Evolutionary conservation across 2,329 filamentous ascomycete genomes (phyloP).

Genomic region (Cordyceps javanica): DNA sequence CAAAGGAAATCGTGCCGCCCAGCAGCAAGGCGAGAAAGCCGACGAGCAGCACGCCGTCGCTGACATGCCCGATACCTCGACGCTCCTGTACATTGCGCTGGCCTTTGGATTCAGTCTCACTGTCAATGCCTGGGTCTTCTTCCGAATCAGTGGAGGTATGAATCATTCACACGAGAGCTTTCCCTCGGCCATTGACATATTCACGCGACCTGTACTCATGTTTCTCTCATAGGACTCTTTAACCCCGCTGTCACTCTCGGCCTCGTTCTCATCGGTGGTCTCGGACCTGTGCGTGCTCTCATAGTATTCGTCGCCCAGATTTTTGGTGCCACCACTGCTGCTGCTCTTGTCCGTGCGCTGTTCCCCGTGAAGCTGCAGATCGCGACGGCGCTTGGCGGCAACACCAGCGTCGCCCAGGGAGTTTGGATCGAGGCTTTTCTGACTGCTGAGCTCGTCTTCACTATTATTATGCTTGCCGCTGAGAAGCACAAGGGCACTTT

Average conservation of each 20-base stretch:
- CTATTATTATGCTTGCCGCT: conserved; percentile 46
- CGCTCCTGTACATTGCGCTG: conserved; percentile 36
- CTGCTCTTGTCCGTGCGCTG: conserved; percentile 16
- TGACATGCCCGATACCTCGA: conserved; percentile 37
- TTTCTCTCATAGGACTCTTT: conserved; percentile 21
- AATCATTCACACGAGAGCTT: not conserved
- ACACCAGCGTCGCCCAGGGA: conserved; percentile 37
- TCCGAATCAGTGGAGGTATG: conserved; percentile 33
- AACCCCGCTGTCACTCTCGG: conserved; percentile 41
- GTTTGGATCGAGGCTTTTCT: conserved; percentile 44
- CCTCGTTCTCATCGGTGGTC: conserved; percentile 43
- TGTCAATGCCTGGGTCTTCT: conserved; percentile 44
- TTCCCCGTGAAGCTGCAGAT: conserved; percentile 25
- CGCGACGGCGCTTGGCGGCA: conserved; percentile 33
- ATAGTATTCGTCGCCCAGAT: conserved; percentile 17
- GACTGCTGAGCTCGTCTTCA: conserved; percentile 41
- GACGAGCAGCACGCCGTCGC: conserved; percentile 35
- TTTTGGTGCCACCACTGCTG: conserved; percentile 15
- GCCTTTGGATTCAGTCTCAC: conserved; percentile 38
- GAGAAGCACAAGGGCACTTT: conserved; percentile 44
- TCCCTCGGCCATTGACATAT: too few species aligned
- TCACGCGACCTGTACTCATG: not conserved
- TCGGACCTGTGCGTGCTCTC: conserved; percentile 38
- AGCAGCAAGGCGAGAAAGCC: conserved; percentile 1
- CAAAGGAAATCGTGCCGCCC: conserved; percentile 11